Base-by-base conservation (phyloP, 2,329 filamentous ascomycete species). In the Penicillium oxalicum region DNA sequence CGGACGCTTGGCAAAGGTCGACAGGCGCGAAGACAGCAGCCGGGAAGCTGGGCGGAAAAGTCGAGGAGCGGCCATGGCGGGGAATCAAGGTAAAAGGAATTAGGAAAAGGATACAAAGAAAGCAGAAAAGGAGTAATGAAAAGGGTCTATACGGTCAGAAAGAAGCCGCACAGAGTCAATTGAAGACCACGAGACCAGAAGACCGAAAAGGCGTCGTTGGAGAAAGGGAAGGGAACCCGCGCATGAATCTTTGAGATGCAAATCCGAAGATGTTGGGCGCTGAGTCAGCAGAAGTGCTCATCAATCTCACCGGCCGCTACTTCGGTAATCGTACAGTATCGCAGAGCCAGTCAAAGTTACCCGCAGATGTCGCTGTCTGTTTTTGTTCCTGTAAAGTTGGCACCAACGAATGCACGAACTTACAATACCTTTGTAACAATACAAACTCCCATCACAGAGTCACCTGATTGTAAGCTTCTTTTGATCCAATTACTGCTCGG, bases 1-100 rank as follows among this genome's bases (percentile, higher is more conserved):
- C 29, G 29, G 29, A 32, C 29, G 29, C 29, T 32, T 32, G 11
- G 29, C 29, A 32, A 32, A 32, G 29, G 29, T 32, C 29, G 29
- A 32, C 57, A 76, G 71, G 55, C 78, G 73, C 56, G 79, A 76
- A 56, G 81, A 79, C 58, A 84, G 67, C 64, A 84, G 74, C 68
- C 81, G 78, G 63, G 79, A 76, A 61, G 81, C 79, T 61, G 82
- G 82, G 68, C 81, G 80, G 70, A 84, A 74, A 61, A 86, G 71
- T 73, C 81, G 76, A 62, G 79, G 72, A 65, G 75, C 74, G 65
- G 78, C 76, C 80, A 83, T 84, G 48, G 65, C 69, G 61, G 64
- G 61, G 65, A 65, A 66, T 52, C 48, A 27, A 44, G 49, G 83
- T 78, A 77, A 71, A 82, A 65, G 74, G 68, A 42, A 67, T 63